Percentiles rank a stretch among this genome's conserved stretches.
Evolutionary conservation across 73 alveolate species (phyloP).

Genomic region (Urostyla sp.): DNA sequence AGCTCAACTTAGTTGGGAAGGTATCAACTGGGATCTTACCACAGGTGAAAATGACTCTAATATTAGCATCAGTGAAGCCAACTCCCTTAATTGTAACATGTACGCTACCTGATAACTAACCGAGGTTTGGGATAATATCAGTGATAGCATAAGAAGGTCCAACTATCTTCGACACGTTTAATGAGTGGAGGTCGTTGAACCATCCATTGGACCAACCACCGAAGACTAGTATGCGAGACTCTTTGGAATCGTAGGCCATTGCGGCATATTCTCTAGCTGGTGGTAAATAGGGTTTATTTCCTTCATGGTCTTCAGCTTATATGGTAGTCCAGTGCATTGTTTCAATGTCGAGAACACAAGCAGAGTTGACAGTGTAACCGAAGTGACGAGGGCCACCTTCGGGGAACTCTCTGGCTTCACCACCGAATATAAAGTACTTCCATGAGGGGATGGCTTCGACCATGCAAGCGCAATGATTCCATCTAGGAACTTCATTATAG

Average conservation of each 20-base stretch:
- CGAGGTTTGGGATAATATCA: constrained; percentile 94
- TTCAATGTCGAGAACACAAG: constrained; percentile 86
- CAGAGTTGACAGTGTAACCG: constrained; percentile 74
- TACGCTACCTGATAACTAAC: constrained; percentile 97
- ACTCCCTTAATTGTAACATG: constrained; percentile 83
- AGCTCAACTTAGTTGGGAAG: constrained; percentile 5
- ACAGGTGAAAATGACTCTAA: constrained; percentile 90
- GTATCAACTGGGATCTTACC: constrained; percentile 89
- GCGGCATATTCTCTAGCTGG: constrained; percentile 98
- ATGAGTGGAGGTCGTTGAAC: constrained; percentile 96
- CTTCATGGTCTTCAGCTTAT: constrained; percentile 82
- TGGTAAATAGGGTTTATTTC: constrained; percentile 77
- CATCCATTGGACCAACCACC: constrained; percentile 99
- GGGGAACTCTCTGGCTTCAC: constrained; percentile 96
- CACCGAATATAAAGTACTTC: constrained; percentile 98
- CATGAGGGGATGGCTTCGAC: constrained; percentile 98
- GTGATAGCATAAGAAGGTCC: constrained; percentile 99
- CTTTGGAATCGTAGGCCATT: constrained; percentile 95
- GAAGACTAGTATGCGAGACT: constrained; percentile 89
- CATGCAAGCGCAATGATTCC: constrained; percentile 97
- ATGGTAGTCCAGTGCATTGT: constrained; percentile 84
- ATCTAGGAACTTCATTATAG: constrained; percentile 95
- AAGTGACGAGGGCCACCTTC: constrained; percentile 97
- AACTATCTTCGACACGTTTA: constrained; percentile 96
- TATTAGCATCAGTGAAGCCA: constrained; percentile 89